Conservation (phyloP, 2,329 filamentous ascomycete genomes). For the Aspergillus ustus region DNA sequence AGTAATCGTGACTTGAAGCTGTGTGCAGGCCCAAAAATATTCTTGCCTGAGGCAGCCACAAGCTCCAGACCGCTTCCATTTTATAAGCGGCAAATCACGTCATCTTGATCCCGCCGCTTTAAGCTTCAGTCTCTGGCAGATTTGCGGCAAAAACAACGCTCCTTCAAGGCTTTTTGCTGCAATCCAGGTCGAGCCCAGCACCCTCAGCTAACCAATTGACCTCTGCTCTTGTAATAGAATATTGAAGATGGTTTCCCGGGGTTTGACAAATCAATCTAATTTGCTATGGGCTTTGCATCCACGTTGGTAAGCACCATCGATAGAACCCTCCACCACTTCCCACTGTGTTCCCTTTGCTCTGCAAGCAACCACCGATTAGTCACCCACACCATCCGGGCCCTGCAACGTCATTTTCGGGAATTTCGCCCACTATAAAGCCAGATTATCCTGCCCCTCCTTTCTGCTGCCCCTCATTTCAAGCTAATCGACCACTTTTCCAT, state of each 20-base stretch:
- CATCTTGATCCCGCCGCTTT: conserved; percentile 30
- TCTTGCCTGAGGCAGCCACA: conserved; percentile 20
- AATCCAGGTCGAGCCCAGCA: background rate
- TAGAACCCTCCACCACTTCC: conserved; percentile 11
- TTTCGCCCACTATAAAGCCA: conserved; percentile 33
- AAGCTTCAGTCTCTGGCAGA: background rate
- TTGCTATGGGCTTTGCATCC: conserved; percentile 16
- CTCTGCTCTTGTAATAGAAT: conserved; percentile 6
- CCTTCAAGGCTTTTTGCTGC: background rate
- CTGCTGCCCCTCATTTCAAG: conserved; percentile 27
- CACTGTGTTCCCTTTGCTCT: conserved; percentile 10
- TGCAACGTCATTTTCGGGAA: conserved; percentile 34
- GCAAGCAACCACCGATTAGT: conserved; percentile 28
- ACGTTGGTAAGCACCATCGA: conserved; percentile 23
- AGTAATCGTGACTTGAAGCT: background rate
- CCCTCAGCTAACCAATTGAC: conserved; percentile 11
- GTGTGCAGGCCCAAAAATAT: background rate
- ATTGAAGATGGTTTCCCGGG: conserved; percentile 21
- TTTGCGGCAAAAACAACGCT: conserved; percentile 7
- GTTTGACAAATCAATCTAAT: conserved; percentile 21
- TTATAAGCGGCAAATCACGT: conserved; percentile 42
- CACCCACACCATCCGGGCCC: conserved; percentile 28
- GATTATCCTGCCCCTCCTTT: conserved; percentile 28
- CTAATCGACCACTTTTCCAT: conserved; percentile 22
- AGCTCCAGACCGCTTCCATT: conserved; percentile 33